Base-by-base conservation (phyloP, 139 green algal genomes). In the Auxenochlorella pyrenoidosa region DNA sequence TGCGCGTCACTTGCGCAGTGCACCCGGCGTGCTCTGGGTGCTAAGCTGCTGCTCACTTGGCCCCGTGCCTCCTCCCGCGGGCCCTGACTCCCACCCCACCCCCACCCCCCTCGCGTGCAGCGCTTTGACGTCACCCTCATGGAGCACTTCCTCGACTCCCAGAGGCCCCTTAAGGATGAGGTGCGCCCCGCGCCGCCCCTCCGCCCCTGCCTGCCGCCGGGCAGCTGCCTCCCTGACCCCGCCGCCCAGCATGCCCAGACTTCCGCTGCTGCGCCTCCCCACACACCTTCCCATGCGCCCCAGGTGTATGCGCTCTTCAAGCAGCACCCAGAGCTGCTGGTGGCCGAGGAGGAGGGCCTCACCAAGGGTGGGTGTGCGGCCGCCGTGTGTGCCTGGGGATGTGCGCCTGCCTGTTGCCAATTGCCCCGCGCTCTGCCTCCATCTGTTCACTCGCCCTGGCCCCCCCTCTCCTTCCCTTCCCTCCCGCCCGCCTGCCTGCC, bases 321-420 rank as follows among this genome's bases (percentile, higher is more conserved):
- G 24, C 80, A 90, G 73, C 90, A 93, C 54, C 94, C 95, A 1
- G 93, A 98, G 65, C 90, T 98, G 79, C 92, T 98, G 54, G 90
- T 94, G 26, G 60, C 89, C 21, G 82, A 92, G 0, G 87, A 93
- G 79, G 95, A 97, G 82, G 94, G 91, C 1, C 84, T 97, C 28
- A 91, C 87, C 60, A 97, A 97, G 86, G 93, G 93, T 94, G 72
- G 43, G 84, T 60, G 6, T 83, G 26, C 1, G 36, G 34, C 24
- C 19, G 13, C 24, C 38, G 36, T 54, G 34, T 70, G 77, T 47
- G 40, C 73, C 54, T 22, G 15, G 22, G 54, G 10, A 63, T 63
- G 54, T 13, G 47, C 54, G 22, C 10, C 54, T 22, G 15, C 54
- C 54, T 63, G 59, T 22, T 68, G 59, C 28, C 28, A 10, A 2